phyloP scores from a whole-genome alignment of 2,329 filamentous ascomycete genomes.

The Aspergillus sclerotialis region DNA sequence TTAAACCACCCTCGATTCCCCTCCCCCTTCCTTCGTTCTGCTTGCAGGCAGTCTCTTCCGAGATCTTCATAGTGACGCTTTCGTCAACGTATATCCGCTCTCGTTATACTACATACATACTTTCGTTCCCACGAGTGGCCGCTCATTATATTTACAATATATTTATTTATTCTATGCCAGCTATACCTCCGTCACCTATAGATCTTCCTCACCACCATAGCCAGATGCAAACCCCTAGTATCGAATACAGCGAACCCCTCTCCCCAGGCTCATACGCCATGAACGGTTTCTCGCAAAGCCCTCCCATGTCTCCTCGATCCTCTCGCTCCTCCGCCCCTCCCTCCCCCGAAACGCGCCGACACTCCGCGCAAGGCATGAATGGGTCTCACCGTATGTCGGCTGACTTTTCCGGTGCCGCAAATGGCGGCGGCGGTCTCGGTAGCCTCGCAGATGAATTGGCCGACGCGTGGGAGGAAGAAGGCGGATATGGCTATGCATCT shows the following conservation, averaged over 20 bases:
- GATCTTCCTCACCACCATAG: constrained; percentile 28
- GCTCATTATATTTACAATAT: too few species aligned
- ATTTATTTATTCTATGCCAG: constrained; percentile 16
- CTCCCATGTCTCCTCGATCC: constrained; percentile 26
- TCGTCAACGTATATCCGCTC: too few species aligned
- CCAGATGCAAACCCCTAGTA: constrained; percentile 24
- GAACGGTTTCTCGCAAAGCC: constrained; percentile 26
- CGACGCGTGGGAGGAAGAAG: constrained; percentile 51
- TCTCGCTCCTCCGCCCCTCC: constrained; percentile 30
- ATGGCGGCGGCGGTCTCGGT: constrained; percentile 45
- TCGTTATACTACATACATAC: too few species aligned
- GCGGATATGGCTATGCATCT: constrained; percentile 37
- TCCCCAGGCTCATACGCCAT: constrained; percentile 24
- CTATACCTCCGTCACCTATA: constrained; percentile 28
- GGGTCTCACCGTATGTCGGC: constrained; percentile 31
- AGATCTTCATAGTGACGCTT: too few species aligned
- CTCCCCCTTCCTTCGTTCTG: constrained; percentile 3
- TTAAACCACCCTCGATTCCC: constrained; percentile 4
- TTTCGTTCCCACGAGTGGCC: too few species aligned
- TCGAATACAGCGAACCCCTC: constrained; percentile 30
- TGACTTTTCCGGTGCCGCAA: constrained; percentile 28
- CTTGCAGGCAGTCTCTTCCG: too few species aligned
- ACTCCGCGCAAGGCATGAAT: constrained; percentile 28
- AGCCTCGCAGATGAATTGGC: constrained; percentile 59
- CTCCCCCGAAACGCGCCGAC: constrained; percentile 33